Evolutionary conservation across 2,329 filamentous ascomycete species (phyloP), one percentile per base, ranked within the genome.

Genomic region (Pseudogymnoascus sp.): DNA sequence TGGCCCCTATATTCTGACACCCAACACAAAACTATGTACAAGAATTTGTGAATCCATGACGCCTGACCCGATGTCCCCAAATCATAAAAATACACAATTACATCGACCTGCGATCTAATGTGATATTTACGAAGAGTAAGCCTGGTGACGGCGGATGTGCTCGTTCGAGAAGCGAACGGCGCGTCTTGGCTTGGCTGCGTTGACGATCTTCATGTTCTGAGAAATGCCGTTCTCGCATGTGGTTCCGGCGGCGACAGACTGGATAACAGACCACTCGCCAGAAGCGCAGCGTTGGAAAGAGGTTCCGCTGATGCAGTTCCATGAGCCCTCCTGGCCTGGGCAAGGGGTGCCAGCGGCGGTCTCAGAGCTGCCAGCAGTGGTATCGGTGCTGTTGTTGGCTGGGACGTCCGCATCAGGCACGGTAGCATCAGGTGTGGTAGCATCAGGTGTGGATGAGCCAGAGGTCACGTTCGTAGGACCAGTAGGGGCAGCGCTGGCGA

Each of bases 241-340:
- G 0, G 80, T 81, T 0, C 82, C 82, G 0, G 72, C 68, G 0
- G 82, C 77, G 11, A 85, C 68, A 0, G 66, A 44, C 64, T 77
- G 76, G 1, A 72, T 63, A 0, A 73, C 68, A 2, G 81, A 81
- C 82, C 82, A 85, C 0, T 67, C 38, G 7, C 82, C 82, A 2
- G 77, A 79, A 6, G 77, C 82, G 64, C 82, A 85, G 59, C 81
- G 81, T 72, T 85, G 82, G 78, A 78, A 85, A 0, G 77, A 76
- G 1, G 70, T 74, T 13, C 81, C 80, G 0, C 70, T 74, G 6
- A 84, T 73, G 66, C 82, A 85, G 75, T 83, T 83, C 79, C 79
- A 85, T 10, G 72, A 70, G 1, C 82, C 82, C 53, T 83, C 81
- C 6, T 75, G 69, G 67, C 80, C 56, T 10, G 76, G 68, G 72